Conservation (phyloP, 2,329 filamentous ascomycete genomes). For the Neonectria coccinea region DNA sequence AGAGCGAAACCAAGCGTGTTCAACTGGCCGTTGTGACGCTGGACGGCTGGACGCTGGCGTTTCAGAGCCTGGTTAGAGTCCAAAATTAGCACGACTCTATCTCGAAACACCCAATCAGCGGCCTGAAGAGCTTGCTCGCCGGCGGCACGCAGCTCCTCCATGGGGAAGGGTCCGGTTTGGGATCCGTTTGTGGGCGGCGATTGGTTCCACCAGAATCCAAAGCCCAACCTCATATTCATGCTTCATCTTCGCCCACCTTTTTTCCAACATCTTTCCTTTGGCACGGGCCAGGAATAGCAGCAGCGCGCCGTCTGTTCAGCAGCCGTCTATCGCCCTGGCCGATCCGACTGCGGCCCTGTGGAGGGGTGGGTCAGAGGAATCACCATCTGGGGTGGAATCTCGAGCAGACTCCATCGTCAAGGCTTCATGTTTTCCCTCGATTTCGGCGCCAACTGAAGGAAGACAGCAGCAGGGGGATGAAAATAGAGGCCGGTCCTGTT, state of each 20-base stretch:
- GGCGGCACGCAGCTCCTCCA: constrained; percentile 41
- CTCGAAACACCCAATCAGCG: constrained; percentile 50
- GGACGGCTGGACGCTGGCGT: constrained; percentile 43
- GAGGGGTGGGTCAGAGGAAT: constrained; percentile 33
- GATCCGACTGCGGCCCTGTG: constrained; percentile 36
- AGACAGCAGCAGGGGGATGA: constrained; percentile 13
- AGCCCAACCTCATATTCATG: constrained; percentile 41
- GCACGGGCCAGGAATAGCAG: constrained; percentile 41
- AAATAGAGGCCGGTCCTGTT: constrained; percentile 2
- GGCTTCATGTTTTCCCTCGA: constrained; percentile 14
- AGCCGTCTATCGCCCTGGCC: constrained; percentile 25
- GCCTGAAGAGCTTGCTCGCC: constrained; percentile 44
- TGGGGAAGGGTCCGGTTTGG: constrained; percentile 42
- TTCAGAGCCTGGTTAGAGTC: constrained; percentile 46
- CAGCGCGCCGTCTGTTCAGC: constrained; percentile 15
- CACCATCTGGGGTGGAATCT: constrained; percentile 28
- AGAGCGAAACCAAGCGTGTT: constrained; percentile 18
- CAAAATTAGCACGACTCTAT: constrained; percentile 51
- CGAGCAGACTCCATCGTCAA: constrained; percentile 28
- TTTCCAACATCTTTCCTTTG: background rate
- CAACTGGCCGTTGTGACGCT: constrained; percentile 41
- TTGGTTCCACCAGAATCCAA: constrained; percentile 37
- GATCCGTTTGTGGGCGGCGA: constrained; percentile 37
- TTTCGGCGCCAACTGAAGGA: constrained; percentile 27
- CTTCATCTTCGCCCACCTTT: constrained; percentile 33